Evolutionary conservation across 116 monocot species (phyloP).

Genomic region (Dioscorea cayenensis): DNA sequence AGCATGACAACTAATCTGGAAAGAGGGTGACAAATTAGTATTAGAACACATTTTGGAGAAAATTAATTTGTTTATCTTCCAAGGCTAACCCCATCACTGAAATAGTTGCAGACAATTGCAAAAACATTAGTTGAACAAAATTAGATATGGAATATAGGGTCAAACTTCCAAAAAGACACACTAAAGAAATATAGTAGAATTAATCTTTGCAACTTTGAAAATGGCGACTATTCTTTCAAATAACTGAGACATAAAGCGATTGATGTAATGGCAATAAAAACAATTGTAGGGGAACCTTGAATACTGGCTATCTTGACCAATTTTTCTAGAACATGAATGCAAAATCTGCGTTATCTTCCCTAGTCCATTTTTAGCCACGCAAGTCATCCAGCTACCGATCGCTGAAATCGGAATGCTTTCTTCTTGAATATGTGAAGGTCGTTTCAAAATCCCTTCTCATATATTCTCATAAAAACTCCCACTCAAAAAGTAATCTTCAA

Average conservation of each 20-base stretch:
- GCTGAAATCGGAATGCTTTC: too few relatives aligned
- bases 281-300: conserved; percentile 41
- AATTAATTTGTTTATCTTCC: background rate
- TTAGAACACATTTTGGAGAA: background rate
- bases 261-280: background rate
- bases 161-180: background rate
- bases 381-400: too few relatives aligned
- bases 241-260: background rate
- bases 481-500: too few relatives aligned
- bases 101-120: background rate
- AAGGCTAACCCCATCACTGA: background rate
- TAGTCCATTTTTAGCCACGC: conserved; percentile 99
- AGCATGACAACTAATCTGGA: conserved; percentile 65
- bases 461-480: too few relatives aligned
- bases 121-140: background rate
- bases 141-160: background rate
- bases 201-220: background rate
- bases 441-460: too few relatives aligned
- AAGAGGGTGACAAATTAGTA: background rate
- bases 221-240: background rate
- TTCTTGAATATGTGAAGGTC: too few relatives aligned
- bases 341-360: conserved; percentile 97
- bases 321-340: conserved; percentile 88
- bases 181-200: too few relatives aligned
- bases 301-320: conserved; percentile 84